Conservation (phyloP, 306 rosid species). For the Luffa aegyptiaca region DNA sequence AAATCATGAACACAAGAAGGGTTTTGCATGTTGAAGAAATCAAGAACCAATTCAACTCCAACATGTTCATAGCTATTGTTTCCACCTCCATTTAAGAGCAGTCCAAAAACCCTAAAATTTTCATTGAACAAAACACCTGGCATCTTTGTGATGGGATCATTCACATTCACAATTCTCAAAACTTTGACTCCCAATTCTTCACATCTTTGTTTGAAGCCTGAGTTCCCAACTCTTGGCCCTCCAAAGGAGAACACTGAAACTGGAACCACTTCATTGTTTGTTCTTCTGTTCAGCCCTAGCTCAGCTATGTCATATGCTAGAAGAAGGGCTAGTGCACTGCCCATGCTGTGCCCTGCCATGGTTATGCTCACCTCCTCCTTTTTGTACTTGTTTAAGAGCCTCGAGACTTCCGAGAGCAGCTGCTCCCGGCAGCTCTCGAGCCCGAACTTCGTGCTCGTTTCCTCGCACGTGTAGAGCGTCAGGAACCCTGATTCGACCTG, state of each 20-base stretch:
- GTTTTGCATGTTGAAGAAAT: conserved; percentile 73
- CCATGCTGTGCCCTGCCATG: conserved; percentile 89
- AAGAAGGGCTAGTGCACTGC: conserved; percentile 74
- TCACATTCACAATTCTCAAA: conserved; percentile 56
- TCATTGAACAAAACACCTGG: conserved; percentile 82
- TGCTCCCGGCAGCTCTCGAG: conserved; percentile 76
- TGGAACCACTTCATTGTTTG: conserved; percentile 12
- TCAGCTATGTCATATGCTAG: conserved; percentile 84
- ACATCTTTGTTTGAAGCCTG: conserved; percentile 54
- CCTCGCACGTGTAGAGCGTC: conserved; percentile 65
- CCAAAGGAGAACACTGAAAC: conserved; percentile 76
- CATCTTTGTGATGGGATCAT: conserved; percentile 81
- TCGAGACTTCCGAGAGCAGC: conserved; percentile 62
- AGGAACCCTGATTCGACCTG: conserved; percentile 72
- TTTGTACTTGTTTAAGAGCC: conserved; percentile 41
- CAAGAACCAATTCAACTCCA: conserved; percentile 68
- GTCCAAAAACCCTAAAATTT: conserved; percentile 74
- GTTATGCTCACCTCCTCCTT: conserved; percentile 60
- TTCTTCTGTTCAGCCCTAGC: conserved; percentile 42
- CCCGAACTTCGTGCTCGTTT: conserved; percentile 43
- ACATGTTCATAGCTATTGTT: conserved; percentile 66
- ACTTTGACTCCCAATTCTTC: conserved; percentile 78
- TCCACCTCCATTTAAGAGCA: conserved; percentile 42
- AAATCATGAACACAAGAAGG: conserved; percentile 90
- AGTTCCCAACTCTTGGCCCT: conserved; percentile 83